Conservation (phyloP, 176 grass and related monocot species). For the Bolboschoenus planiculmis region DNA sequence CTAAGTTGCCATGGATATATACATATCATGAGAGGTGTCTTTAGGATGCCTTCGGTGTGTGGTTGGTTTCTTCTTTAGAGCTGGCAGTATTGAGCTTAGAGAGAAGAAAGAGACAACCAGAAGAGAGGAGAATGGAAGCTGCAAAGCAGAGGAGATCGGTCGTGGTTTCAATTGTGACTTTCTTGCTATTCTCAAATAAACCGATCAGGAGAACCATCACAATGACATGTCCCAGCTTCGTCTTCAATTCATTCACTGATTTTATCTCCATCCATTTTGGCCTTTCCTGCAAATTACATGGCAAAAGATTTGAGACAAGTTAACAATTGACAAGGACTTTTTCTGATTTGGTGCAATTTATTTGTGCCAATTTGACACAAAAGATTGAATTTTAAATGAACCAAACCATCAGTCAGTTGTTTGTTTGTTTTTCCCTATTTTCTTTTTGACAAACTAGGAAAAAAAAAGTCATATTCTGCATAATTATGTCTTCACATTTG, state of each 20-base stretch:
- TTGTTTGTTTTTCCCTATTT: not conserved
- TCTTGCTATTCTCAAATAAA: conserved; percentile 86
- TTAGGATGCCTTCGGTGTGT: not conserved
- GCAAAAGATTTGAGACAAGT: not conserved
- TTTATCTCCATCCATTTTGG: conserved; percentile 77
- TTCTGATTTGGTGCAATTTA: not conserved
- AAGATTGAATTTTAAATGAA: not conserved
- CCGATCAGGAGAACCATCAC: conserved; percentile 81
- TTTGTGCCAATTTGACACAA: not conserved
- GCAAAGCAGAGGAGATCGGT: conserved; percentile 68
- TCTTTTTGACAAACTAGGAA: not conserved
- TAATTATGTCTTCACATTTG: not conserved
- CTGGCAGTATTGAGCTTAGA: conserved; percentile 50
- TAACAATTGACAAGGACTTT: not conserved
- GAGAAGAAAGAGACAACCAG: conserved; percentile 74
- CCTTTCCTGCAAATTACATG: conserved; percentile 40
- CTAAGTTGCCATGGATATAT: not conserved
- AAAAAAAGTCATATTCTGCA: not conserved
- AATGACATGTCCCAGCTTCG: conserved; percentile 86
- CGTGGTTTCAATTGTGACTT: conserved; percentile 47
- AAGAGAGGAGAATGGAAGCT: conserved; percentile 67
- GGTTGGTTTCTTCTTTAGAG: not conserved
- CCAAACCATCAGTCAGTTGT: not conserved
- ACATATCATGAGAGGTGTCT: not conserved
- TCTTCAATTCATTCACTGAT: conserved; percentile 82